phyloP scores from a whole-genome alignment of 2,329 filamentous ascomycete species.

The Penicillium sp. region DNA sequence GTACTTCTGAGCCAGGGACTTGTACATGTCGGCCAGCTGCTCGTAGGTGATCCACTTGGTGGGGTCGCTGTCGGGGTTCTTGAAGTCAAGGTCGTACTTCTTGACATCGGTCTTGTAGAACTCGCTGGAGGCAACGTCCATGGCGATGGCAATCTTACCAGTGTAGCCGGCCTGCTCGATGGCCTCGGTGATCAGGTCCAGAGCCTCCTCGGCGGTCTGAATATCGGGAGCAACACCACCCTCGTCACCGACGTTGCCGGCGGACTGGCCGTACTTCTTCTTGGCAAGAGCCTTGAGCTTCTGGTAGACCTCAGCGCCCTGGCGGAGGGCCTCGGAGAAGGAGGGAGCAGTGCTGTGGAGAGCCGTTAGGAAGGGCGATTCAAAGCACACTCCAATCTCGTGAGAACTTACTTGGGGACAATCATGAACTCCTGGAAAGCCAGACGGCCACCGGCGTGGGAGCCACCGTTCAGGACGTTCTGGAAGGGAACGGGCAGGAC shows the following conservation, averaged over 20 bases:
- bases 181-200: slow-evolving; percentile 90
- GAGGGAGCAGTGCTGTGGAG: slow-evolving; percentile 68
- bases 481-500: slow-evolving; percentile 89
- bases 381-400: background rate
- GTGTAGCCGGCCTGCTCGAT: slow-evolving; percentile 96
- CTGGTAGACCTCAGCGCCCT: slow-evolving; percentile 97
- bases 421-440: slow-evolving; percentile 98
- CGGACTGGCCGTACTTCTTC: slow-evolving; percentile 99
- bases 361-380: background rate
- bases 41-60: slow-evolving; percentile 99
- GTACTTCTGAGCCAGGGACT: slow-evolving; percentile 86
- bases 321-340: slow-evolving; percentile 94
- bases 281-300: slow-evolving; percentile 94
- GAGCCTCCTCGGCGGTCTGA: slow-evolving; percentile 92
- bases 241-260: slow-evolving; percentile 98
- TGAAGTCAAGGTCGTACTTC: slow-evolving; percentile 99
- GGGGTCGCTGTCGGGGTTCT: slow-evolving; percentile 96
- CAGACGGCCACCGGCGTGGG: slow-evolving; percentile 93
- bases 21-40: slow-evolving; percentile 90
- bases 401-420: slow-evolving; percentile 67
- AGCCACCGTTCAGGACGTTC: slow-evolving; percentile 92
- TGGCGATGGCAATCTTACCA: slow-evolving; percentile 94
- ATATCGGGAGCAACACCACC: slow-evolving; percentile 99
- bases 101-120: slow-evolving; percentile 98
- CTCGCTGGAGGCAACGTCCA: slow-evolving; percentile 98